Conservation (phyloP, 2,329 filamentous ascomycete species). For the Pseudocercospora fijiensis region DNA sequence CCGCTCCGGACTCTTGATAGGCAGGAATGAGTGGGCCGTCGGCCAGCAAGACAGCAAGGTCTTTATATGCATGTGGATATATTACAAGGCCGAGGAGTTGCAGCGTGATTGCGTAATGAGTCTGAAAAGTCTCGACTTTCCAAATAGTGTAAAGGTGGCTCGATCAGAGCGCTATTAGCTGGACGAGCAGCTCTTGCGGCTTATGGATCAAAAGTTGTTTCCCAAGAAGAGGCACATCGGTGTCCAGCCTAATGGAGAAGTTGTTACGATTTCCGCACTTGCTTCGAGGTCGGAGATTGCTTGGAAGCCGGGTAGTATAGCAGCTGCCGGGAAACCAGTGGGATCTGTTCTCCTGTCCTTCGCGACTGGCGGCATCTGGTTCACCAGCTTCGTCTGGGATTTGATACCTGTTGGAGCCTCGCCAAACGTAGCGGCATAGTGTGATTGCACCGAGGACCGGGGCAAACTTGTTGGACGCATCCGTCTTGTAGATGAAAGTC, state of each 20-base stretch:
- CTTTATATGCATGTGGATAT: not conserved
- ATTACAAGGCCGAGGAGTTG: not conserved
- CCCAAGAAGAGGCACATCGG: not conserved
- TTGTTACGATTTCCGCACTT: not conserved
- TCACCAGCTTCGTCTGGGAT: not conserved
- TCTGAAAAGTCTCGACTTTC: not conserved
- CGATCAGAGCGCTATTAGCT: not conserved
- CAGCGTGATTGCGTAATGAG: no score
- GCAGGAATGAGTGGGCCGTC: slow-evolving; percentile 1
- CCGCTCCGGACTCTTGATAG: slow-evolving; percentile 1
- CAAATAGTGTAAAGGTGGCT: not conserved
- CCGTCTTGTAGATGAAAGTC: not conserved
- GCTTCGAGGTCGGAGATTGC: not conserved
- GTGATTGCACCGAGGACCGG: not conserved
- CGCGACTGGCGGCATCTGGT: not conserved
- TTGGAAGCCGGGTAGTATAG: not conserved
- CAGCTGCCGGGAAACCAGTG: not conserved
- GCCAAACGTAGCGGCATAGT: not conserved
- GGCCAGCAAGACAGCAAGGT: not conserved
- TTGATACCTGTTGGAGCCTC: not conserved
- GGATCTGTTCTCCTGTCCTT: not conserved
- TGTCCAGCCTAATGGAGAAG: not conserved
- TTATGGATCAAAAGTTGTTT: not conserved
- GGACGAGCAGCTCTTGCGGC: not conserved
- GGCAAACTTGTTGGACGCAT: not conserved